Base-by-base conservation (phyloP, 345 rosid species). In the Physaria fendleri region DNA sequence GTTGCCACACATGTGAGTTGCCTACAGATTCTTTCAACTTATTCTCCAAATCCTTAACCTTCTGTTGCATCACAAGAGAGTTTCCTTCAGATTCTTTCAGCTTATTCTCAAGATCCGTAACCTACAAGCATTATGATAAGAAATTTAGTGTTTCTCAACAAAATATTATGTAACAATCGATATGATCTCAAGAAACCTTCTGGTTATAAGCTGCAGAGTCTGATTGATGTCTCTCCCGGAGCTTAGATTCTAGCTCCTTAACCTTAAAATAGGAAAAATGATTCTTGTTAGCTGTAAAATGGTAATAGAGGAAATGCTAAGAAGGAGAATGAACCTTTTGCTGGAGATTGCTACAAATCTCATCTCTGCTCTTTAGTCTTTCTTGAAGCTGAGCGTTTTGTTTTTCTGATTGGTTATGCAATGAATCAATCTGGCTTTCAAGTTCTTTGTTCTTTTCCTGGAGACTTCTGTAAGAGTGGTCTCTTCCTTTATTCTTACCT, bases 371-470 rank as follows among this genome's bases (percentile, higher is more conserved):
- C 69, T 79, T 83, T 66, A 90, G 43, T 72, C 68, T 74, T 56
- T 90, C 96, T 14, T 72, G 73, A 42, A 87, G 84, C 71, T 85
- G 91, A 6, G 73, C 51, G 27, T 67, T 29, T 78, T 80, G 87
- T 71, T 77, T 82, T 61, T 84, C 91, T 12, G 76, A 73, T 67
- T 82, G 87, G 71, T 68, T 70, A 35, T 83, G 76, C 64, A 74
- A 56, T 30, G 62, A 27, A 53, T 82, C 95, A 62, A 85, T 73
- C 56, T 85, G 96, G 55, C 69, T 69, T 70, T 90, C 96, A n/a
- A 90, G 85, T 60, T 90, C 96, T 79, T 79, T 85, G 35, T 83
- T 83, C 78, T 78, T 90, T 61, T 85, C 97, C 56, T 76, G 91
- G 52, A 76, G 85, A 57, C 50, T 76, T 71, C 68, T 81, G 79